Evolutionary conservation across 163 green algal species (phyloP).

Genomic region (Chlamydomonas reinhardtii): DNA sequence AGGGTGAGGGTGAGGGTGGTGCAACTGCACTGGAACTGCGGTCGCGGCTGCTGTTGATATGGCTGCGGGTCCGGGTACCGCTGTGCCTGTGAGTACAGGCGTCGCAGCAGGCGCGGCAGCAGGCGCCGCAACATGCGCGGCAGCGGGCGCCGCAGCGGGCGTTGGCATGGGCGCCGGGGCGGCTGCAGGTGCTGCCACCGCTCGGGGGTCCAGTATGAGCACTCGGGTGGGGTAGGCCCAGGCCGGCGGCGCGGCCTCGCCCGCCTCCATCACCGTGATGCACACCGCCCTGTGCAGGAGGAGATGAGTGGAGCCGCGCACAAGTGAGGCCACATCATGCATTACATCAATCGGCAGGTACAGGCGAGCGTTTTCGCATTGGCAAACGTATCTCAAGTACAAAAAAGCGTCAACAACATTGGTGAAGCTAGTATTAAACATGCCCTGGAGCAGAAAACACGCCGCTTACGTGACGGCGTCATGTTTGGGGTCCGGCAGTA

Average conservation of each 20-base stretch:
- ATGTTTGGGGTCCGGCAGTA: constrained; percentile 87
- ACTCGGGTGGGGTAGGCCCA: constrained; percentile 63
- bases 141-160: too few species aligned
- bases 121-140: not conserved
- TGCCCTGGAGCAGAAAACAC: too few species aligned
- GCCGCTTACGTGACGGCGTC: constrained; percentile 53
- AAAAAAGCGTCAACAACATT: too few species aligned
- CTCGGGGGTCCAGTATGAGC: constrained; percentile 63
- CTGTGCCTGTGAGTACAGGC: not conserved
- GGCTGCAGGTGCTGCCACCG: not conserved
- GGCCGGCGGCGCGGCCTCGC: constrained; percentile 59
- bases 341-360: too few species aligned
- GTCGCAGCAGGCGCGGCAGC: not conserved
- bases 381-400: too few species aligned
- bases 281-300: constrained; percentile 61
- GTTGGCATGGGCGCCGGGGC: not conserved
- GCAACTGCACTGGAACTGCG: not conserved
- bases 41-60: not conserved
- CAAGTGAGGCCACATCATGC: too few species aligned
- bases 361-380: too few species aligned
- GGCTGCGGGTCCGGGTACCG: not conserved
- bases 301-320: too few species aligned
- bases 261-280: constrained; percentile 76
- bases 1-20: too few species aligned
- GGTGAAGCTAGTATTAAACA: too few species aligned